Evolutionary conservation across 805 yeast genomes (phyloP).

Genomic region (Pichia nakasei): DNA sequence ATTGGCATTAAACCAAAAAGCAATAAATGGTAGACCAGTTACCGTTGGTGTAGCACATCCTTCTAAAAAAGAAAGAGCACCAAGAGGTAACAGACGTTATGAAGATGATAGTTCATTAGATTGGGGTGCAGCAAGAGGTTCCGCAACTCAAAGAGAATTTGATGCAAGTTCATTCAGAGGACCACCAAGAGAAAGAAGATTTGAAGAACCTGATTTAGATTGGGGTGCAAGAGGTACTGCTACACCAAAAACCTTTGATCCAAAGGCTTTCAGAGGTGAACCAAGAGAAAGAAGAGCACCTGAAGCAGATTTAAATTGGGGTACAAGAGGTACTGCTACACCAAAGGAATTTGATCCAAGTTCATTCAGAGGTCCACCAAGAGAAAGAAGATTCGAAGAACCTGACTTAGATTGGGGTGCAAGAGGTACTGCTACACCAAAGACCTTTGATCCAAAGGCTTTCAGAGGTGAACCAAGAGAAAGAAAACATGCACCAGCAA

Average conservation of each 20-base stretch:
- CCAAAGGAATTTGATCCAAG: background rate
- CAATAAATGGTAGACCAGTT: slow-evolving; percentile 41
- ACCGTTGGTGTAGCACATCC: slow-evolving; percentile 55
- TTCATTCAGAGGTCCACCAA: slow-evolving; percentile 5
- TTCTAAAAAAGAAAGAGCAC: slow-evolving; percentile 31
- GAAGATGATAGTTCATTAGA: slow-evolving; percentile 40
- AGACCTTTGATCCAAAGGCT: slow-evolving; percentile 21
- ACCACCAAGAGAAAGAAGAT: slow-evolving; percentile 21
- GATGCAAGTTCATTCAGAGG: slow-evolving; percentile 18
- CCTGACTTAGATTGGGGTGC: slow-evolving; percentile 57
- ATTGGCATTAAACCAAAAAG: slow-evolving; percentile 34
- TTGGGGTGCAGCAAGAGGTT: slow-evolving; percentile 44
- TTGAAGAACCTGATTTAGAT: background rate
- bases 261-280: background rate
- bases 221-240: slow-evolving; percentile 22
- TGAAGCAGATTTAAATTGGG: slow-evolving; percentile 49
- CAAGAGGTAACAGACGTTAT: slow-evolving; percentile 12
- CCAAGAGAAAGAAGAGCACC: slow-evolving; percentile 13
- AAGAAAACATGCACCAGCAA: background rate
- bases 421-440: slow-evolving; percentile 26
- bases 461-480: slow-evolving; percentile 23
- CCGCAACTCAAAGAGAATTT: slow-evolving; percentile 17
- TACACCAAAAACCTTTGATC: background rate
- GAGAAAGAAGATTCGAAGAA: slow-evolving; percentile 24
- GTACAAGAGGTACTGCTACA: slow-evolving; percentile 20